Evolutionary conservation across 495 filamentous ascomycete genomes (phyloP).

Genomic region (Xylaria intraflava): DNA sequence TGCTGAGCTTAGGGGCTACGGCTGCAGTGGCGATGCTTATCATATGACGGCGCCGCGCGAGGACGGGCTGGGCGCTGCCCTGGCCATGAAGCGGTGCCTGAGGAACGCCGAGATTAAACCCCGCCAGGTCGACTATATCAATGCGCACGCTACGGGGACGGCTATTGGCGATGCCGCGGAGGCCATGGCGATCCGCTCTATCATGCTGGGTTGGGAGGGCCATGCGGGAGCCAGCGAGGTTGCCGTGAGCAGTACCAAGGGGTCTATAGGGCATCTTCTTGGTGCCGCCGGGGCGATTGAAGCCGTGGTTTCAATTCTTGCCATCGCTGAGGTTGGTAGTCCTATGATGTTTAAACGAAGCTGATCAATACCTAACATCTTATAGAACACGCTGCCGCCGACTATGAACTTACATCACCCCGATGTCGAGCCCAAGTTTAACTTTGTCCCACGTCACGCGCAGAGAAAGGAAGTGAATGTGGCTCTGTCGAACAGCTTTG

Average conservation of each 20-base stretch:
- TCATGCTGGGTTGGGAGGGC: slow-evolving; percentile 71
- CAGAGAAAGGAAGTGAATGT: slow-evolving; percentile 68
- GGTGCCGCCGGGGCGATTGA: slow-evolving; percentile 88
- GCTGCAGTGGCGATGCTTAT: slow-evolving; percentile 77
- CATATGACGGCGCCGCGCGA: slow-evolving; percentile 86
- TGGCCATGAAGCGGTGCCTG: slow-evolving; percentile 81
- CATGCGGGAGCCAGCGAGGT: slow-evolving; percentile 55
- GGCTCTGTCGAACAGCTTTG: slow-evolving; percentile 90
- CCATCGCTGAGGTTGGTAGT: slow-evolving; percentile 63
- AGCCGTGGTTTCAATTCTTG: slow-evolving; percentile 73
- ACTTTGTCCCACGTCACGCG: slow-evolving; percentile 68
- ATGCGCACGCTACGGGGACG: slow-evolving; percentile 91
- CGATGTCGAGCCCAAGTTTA: slow-evolving; percentile 69
- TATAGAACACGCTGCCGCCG: slow-evolving; percentile 71
- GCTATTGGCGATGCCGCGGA: slow-evolving; percentile 80
- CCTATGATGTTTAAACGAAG: background rate
- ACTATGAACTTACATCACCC: slow-evolving; percentile 76
- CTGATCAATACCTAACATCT: background rate
- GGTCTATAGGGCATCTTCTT: slow-evolving; percentile 84
- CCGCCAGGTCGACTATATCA: slow-evolving; percentile 76
- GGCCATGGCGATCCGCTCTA: slow-evolving; percentile 68
- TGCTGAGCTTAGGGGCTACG: slow-evolving; percentile 85
- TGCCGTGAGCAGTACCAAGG: slow-evolving; percentile 88
- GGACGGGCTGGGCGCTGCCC: slow-evolving; percentile 70
- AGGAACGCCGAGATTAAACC: slow-evolving; percentile 65